Conservation (phyloP, 164 flowering plant species). For the Liquidambar formosana region DNA sequence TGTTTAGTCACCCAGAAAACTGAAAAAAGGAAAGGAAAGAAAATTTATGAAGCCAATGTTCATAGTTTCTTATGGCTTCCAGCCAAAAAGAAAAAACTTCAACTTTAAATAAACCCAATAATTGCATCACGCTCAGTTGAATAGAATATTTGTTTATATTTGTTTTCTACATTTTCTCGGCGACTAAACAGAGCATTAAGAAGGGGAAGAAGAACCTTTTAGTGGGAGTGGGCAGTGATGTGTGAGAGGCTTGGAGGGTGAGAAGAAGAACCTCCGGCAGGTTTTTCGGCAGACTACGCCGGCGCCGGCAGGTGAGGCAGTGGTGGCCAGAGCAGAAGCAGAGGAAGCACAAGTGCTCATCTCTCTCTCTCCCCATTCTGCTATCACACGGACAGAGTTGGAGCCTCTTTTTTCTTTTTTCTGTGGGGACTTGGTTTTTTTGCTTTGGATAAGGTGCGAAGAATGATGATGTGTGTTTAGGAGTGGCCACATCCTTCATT, state of each 20-base stretch:
- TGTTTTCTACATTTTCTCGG: background rate
- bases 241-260: constrained; percentile 1
- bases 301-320: background rate
- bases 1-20: no score
- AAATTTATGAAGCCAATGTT: no score
- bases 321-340: constrained; percentile 20
- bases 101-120: no score
- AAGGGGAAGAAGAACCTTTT: constrained; percentile 10
- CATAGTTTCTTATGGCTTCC: no score
- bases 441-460: constrained; percentile 3
- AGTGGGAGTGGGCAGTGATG: constrained; percentile 13
- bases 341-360: constrained; percentile 22
- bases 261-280: background rate
- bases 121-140: no score
- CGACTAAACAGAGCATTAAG: background rate
- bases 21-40: no score
- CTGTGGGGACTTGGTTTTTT: background rate
- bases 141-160: no score
- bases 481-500: no score
- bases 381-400: background rate
- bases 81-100: no score
- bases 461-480: background rate
- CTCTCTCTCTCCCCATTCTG: constrained; percentile 8
- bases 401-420: background rate
- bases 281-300: constrained; percentile 1